Evolutionary conservation across 2,329 filamentous ascomycete species (phyloP), one percentile per base, ranked within the genome.

Genomic region (Beauveria pseudobassiana): DNA sequence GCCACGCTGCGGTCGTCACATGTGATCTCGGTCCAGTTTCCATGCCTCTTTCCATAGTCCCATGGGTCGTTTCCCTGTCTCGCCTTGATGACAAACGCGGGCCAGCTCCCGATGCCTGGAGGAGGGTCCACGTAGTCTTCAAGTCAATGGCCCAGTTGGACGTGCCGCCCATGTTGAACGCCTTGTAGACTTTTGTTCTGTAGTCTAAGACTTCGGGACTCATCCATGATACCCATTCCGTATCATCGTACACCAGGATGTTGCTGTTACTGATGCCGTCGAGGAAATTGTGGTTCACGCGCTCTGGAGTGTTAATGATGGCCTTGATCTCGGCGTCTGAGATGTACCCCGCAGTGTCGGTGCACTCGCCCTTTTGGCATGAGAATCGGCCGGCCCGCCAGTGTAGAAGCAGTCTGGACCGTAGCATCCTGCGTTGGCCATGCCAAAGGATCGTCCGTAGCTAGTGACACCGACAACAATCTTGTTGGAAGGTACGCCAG

Each of bases 211-310:
- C 45, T 48, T 48, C 42, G 9, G 59, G 59, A 2, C 42, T 63
- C 65, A 67, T 66, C n/a, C 62, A 66, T 4, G 26, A 24, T 0
- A 61, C 68, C 64, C 64, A 67, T 30, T 67, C n/a, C n/a, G n/a
- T n/a, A n/a, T n/a, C n/a, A n/a, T 65, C 64, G 40, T 68, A 68
- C 26, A 65, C 62, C 38, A 68, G 61, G n/a, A 69, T 64, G 38
- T 64, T 64, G 54, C 56, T 64, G 38, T 64, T 51, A 26, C 54
- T 69, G 61, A 20, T 60, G 63, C 14, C 30, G 45, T 64, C 63
- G 28, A 63, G 20, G 49, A 62, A 63, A 43, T 24, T 45, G 22
- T 62, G 14, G 56, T 63, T 61, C 26, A 65, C 51, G 12, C 51
- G 51, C 51, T 53, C 34, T n/a, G 51, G 20, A 12, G 24, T 28